Conservation (phyloP, 2,329 filamentous ascomycete species). For the Claviceps paspali region DNA sequence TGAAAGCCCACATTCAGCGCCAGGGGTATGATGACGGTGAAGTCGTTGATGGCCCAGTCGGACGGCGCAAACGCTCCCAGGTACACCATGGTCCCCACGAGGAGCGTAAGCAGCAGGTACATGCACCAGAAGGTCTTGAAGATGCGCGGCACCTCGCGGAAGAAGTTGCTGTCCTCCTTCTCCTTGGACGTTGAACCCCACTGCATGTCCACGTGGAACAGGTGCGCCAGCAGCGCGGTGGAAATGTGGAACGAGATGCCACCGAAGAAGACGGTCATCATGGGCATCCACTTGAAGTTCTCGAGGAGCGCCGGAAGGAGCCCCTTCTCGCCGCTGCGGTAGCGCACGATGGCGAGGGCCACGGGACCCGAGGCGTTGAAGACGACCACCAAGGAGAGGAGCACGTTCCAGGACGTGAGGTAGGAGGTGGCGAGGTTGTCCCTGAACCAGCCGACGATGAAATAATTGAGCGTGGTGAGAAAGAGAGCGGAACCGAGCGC, state of each 20-base stretch:
- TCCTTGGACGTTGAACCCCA: conserved; percentile 46
- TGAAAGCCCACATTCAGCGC: conserved; percentile 19
- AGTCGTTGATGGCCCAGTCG: conserved; percentile 42
- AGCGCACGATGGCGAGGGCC: conserved; percentile 45
- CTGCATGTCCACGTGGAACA: conserved; percentile 27
- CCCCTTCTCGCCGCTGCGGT: conserved; percentile 39
- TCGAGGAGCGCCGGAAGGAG: conserved; percentile 24
- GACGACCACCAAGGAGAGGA: conserved; percentile 46
- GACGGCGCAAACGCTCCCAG: conserved; percentile 30
- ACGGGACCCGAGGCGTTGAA: conserved; percentile 49
- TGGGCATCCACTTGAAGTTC: conserved; percentile 48
- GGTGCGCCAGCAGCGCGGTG: conserved; percentile 25
- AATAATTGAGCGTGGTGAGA: conserved; percentile 55
- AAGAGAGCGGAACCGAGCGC: conserved; percentile 53
- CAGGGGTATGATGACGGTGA: conserved; percentile 44
- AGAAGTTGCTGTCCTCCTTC: conserved; percentile 39
- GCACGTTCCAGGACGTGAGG: conserved; percentile 50
- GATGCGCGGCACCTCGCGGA: conserved; percentile 38
- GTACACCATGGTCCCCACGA: conserved; percentile 33
- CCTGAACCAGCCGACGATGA: conserved; percentile 56
- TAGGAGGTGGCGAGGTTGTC: conserved; percentile 53
- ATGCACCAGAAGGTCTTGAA: conserved; percentile 37
- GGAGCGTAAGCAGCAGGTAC: conserved; percentile 31
- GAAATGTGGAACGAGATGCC: conserved; percentile 27
- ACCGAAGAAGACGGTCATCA: conserved; percentile 31